Base-by-base conservation (phyloP, 768 basidiomycete species). In the Suillus hirtellus region DNA sequence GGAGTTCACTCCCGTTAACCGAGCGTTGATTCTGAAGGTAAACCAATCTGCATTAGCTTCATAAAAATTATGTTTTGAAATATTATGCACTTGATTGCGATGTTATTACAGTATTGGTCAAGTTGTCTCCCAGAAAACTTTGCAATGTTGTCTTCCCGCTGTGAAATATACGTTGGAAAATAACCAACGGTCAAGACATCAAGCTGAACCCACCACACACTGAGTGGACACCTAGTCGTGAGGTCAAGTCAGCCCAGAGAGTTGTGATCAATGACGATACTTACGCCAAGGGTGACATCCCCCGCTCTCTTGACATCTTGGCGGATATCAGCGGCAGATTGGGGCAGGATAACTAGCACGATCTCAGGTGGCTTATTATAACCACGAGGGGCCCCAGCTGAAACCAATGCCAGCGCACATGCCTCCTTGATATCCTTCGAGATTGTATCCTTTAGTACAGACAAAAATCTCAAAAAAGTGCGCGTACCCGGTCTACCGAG, bases 251-350 rank as follows among this genome's bases (percentile, higher is more conserved):
- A 58, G 56, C 17, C 40, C 24, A 42, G 11, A 42, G n/a, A 40
- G 15, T 42, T 44, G 21, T 19, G 27, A 38, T 47, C 0, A 12
- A 40, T 12, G 9, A n/a, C 58, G 34, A 31, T 8, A 54, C 74
- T 64, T 59, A 76, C 74, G n/a, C 81, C 82, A 70, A 63, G 37
- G 34, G 40, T 63, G 21, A 74, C 70, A 69, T 88, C 87, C 0
- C 88, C 86, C 80, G 81, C 85, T 40, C 79, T 77, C 65, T 90
- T 90, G 34, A 89, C 79, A 0, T 66, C 59, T 6, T 72, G 73
- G 21, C 84, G 71, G 3, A 85, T 76, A 0, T 80, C 79, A 0
- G 79, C 80, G 0, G 85, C 87, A 21, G 77, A 76, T 3, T 73
- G 65, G 0, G 88, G 86, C 21, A 89, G 76, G 9, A 90, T 74